Conservation (phyloP, 768 basidiomycete species). For the Suillus tomentosus region DNA sequence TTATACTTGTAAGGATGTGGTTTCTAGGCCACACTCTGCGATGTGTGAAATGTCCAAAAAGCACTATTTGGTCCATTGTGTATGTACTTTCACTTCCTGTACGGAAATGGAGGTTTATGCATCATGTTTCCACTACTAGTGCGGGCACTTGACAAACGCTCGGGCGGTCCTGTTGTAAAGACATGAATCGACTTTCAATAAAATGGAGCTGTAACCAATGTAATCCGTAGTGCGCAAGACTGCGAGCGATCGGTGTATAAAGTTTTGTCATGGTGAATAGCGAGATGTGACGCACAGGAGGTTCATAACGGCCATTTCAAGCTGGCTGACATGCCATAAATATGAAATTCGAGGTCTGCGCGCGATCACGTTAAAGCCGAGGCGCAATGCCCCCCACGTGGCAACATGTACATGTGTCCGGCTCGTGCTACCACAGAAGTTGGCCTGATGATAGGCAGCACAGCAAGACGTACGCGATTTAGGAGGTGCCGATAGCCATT, state of each 20-base stretch:
- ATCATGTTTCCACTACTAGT: neutral
- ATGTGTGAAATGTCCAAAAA: neutral
- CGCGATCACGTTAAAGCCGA: constrained; percentile 2
- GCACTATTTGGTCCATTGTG: neutral
- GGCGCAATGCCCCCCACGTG: neutral
- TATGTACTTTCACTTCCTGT: neutral
- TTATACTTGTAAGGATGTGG: neutral
- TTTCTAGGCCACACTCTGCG: neutral
- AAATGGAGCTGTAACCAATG: neutral
- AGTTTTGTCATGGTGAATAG: neutral
- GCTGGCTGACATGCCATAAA: neutral
- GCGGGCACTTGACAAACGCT: neutral
- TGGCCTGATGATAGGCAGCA: neutral
- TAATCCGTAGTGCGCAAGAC: neutral
- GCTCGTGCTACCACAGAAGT: neutral
- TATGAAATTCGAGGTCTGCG: neutral
- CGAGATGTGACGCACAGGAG: constrained; percentile 1
- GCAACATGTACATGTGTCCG: neutral
- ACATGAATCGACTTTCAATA: neutral
- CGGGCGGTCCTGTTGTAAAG: neutral
- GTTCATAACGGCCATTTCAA: constrained; percentile 2
- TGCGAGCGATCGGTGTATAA: neutral
- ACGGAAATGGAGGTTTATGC: neutral
- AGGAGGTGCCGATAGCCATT: neutral
- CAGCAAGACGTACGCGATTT: neutral